Base-by-base conservation (phyloP, 2,329 filamentous ascomycete genomes). In the Pseudocercospora musae region DNA sequence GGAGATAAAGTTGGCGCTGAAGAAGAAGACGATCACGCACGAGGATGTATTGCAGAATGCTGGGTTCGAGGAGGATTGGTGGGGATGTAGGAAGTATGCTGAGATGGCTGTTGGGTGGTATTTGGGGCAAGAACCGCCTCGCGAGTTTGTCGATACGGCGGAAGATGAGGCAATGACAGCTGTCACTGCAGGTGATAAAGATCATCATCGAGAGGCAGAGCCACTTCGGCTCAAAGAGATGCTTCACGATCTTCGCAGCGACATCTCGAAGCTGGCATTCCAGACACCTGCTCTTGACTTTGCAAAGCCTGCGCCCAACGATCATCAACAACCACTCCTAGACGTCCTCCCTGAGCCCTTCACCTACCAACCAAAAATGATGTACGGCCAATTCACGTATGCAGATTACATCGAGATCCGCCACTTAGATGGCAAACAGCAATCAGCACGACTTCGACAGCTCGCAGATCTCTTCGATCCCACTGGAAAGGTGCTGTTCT, bases 361-460 rank as follows among this genome's bases (percentile, higher is more conserved):
- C 52, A 9, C 21, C 2, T 58, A 50, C 27, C 52, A 67, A 3
- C 42, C 54, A 9, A 44, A 55, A 10, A 68, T 65, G 50, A 60
- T 70, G 29, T 69, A 69, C 58, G 58, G 67, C 25, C 62, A 68
- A 44, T 66, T 70, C 37, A 55, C 66, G 1, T 55, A 61, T 20
- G 65, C 62, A 23, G 58, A 64, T n/a, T 66, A 66, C 55, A 29
- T 50, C 18, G 52, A 56, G 7, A 58, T 70, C 9, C 59, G 62
- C 37, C 18, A 31, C 2, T 54, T 68, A 3, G 57, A 64, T 27
- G 64, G 66, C 25, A 66, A 66, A 44, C 56, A 61, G n/a, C 64
- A 66, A 40, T 59, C 53, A 7, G 62, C 64, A 7, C 46, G 63
- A 18, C 65, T 70, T 8, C 63, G 67, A 49, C 68, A 67, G 23